Conservation (phyloP, 176 grass and related monocot genomes). For the Avena atlantica region DNA sequence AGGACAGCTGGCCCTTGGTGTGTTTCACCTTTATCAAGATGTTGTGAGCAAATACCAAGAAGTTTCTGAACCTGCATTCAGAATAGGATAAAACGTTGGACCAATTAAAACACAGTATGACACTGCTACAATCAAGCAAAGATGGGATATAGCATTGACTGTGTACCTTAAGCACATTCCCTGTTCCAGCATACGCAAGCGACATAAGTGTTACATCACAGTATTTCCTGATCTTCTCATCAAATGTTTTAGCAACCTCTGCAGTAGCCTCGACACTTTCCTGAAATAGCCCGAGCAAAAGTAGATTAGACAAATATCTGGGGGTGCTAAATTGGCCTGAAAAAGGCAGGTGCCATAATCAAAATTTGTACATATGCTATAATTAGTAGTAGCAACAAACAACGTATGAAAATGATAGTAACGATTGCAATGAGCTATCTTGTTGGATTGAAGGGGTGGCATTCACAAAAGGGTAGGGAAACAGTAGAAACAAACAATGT, state of each 20-base stretch:
- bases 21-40: conserved; percentile 94
- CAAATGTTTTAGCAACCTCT: conserved; percentile 97
- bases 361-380: not conserved
- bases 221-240: conserved; percentile 99
- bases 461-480: not conserved
- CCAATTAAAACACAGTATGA: conserved; percentile 21
- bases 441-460: not conserved
- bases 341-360: conserved; percentile 10
- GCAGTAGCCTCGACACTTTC: conserved; percentile 86
- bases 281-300: conserved; percentile 47
- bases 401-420: not conserved
- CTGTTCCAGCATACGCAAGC: conserved; percentile 96
- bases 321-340: not conserved
- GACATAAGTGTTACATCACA: conserved; percentile 96
- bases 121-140: conserved; percentile 12
- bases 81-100: conserved; percentile 2
- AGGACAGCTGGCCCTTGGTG: conserved; percentile 99
- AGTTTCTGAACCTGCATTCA: conserved; percentile 85
- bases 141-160: not conserved
- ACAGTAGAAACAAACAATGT: not conserved
- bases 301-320: not conserved
- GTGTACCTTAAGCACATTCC: conserved; percentile 94
- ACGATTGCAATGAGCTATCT: not conserved
- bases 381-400: conserved; percentile 17
- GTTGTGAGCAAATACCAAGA: conserved; percentile 86